Evolutionary conservation across 2,329 filamentous ascomycete genomes (phyloP), one percentile per base, ranked within the genome.

Genomic region (Magnaporthiopsis incrustans): DNA sequence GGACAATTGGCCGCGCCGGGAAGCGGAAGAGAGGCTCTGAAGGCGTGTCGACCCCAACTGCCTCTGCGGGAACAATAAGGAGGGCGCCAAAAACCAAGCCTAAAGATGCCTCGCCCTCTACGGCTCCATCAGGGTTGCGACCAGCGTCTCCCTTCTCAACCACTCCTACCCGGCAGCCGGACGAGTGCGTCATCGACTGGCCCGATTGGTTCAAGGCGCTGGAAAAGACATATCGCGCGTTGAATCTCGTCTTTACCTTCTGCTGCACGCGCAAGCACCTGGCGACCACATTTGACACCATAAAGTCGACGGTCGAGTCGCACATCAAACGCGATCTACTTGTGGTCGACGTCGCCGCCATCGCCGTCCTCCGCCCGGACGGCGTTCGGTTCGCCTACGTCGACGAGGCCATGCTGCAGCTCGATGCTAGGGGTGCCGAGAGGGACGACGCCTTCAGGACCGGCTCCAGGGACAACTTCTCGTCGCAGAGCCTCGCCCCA

Each of bases 161-260:
- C 67, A 67, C 60, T 35, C 33, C 66, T 60, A 30, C 27, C 62
- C 33, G 61, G 61, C n/a, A 68, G 65, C 56, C 66, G 12, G 68
- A 73, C n/a, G 68, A 73, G 11, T 78, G 77, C 64, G 66, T 71
- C 30, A 76, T 79, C 33, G 77, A 78, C 61, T 97, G 94, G 92
- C 92, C 93, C 0, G 81, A 85, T 1, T 80, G 83, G 59, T 91
- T 98, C 74, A 88, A 85, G 64, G 79, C 81, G 57, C 81, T 98
- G 11, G 86, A 89, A 32, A 87, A 88, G 73, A 90, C 88, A 0
- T 90, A 98, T 73, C 85, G 87, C 66, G 94, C 95, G 1, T 78
- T 99, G 66, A 99, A 97, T 70, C 78, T 98, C 1, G 92, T 98
- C 0, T 97, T 92, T 70, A 98, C 95, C 0, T 98, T 99, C 73